Percentiles rank a stretch among this genome's conserved stretches.
Evolutionary conservation across 495 filamentous ascomycete genomes (phyloP).

Genomic region (Lophium mytilinum): DNA sequence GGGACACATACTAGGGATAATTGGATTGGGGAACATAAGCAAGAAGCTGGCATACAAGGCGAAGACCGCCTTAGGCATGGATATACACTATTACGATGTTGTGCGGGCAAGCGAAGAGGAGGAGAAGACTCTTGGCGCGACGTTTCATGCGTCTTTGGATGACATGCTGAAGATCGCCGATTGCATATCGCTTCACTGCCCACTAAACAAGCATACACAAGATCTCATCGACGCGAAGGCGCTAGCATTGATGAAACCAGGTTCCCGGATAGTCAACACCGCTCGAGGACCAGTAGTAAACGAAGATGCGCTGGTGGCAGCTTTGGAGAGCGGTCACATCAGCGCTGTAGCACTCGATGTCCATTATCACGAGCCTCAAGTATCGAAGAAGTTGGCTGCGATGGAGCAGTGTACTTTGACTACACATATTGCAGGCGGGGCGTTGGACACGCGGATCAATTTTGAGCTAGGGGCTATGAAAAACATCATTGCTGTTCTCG

Average conservation of each 20-base stretch:
- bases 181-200: conserved; percentile 57
- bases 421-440: conserved; percentile 59
- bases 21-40: conserved; percentile 60
- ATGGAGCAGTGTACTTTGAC: conserved; percentile 50
- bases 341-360: conserved; percentile 57
- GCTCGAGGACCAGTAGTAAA: conserved; percentile 58
- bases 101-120: conserved; percentile 43
- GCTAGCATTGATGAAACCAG: conserved; percentile 44
- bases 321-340: conserved; percentile 46
- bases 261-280: conserved; percentile 57
- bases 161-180: conserved; percentile 47
- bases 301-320: conserved; percentile 56
- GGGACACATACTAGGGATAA: conserved; percentile 47
- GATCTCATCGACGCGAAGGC: conserved; percentile 45
- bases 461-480: conserved; percentile 63
- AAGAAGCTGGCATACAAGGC: conserved; percentile 54
- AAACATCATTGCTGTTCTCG: conserved; percentile 55
- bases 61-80: conserved; percentile 53
- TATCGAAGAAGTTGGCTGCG: conserved; percentile 37
- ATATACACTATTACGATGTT: conserved; percentile 57
- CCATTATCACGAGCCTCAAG: conserved; percentile 48
- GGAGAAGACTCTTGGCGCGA: conserved; percentile 40
- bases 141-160: conserved; percentile 44
- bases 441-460: conserved; percentile 55
- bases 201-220: conserved; percentile 41